phyloP scores from a whole-genome alignment of 2,329 filamentous ascomycete genomes.

The Pyricularia sp. region DNA sequence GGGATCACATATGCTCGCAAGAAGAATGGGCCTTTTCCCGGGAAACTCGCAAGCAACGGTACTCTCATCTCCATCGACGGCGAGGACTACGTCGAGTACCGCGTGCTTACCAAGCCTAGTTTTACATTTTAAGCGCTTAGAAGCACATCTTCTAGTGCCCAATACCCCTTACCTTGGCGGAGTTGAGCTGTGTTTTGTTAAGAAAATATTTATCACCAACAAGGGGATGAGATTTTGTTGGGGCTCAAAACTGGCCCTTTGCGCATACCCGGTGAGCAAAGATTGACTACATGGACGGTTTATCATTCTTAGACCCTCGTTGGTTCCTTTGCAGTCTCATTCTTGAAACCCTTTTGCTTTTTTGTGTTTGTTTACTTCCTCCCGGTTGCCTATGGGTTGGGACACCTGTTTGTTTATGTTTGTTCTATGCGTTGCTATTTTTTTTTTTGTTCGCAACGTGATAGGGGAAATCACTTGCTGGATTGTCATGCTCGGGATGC shows the following conservation, averaged over 20 bases:
- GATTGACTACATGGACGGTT: too few species aligned
- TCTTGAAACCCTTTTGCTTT: too few species aligned
- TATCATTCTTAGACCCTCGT: too few species aligned
- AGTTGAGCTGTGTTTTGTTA: not conserved
- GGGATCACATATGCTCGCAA: slow-evolving; percentile 52
- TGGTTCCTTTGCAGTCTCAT: too few species aligned
- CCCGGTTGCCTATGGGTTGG: too few species aligned
- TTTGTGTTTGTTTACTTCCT: too few species aligned
- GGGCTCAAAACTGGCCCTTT: not conserved
- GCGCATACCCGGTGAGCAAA: too few species aligned
- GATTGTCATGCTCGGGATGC: not conserved
- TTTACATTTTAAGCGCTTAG: slow-evolving; percentile 34
- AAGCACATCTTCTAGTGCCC: too few species aligned
- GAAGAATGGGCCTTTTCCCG: slow-evolving; percentile 44
- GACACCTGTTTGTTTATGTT: not conserved
- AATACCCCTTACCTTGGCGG: not conserved
- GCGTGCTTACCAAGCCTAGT: slow-evolving; percentile 48
- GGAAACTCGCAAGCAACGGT: slow-evolving; percentile 49
- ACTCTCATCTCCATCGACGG: slow-evolving; percentile 52
- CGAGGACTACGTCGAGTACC: slow-evolving; percentile 55
- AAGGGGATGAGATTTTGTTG: not conserved
- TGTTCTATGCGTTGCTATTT: not conserved
- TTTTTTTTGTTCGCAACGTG: not conserved
- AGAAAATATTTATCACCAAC: not conserved
- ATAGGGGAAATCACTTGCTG: not conserved